Base-by-base conservation (phyloP, 805 yeast genomes). In the Ogataea glucozyma region DNA sequence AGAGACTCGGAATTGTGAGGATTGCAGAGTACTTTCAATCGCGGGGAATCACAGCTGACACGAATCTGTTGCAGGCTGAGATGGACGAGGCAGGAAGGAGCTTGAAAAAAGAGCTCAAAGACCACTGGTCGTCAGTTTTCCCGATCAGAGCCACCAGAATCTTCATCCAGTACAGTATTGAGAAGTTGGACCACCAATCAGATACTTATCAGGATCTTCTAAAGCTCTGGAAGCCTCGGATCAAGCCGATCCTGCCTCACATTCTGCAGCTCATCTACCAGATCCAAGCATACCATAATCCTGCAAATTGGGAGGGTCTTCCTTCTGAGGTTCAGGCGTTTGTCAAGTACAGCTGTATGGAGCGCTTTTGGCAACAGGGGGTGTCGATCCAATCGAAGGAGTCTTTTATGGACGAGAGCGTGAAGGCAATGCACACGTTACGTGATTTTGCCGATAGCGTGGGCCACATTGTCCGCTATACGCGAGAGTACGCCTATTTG, bases 331-430 rank as follows among this genome's bases (percentile, higher is more conserved):
- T 93, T 1, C 96, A 88, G 61, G 74, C 91, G 1, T 91, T 95
- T 70, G 96, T 91, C n/a, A 77, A 78, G 51, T 84, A 88, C 55
- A 84, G 95, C 47, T 85, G 95, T 38, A 81, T 83, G 60, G 99
- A 93, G 67, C 73, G 98, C 56, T 93, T 93, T 62, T 93, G 99
- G 99, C 98, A 95, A 60, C 95, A 89, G 47, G 99, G 99, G 13
- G 95, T 95, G 17, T 87, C 97, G 1, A 85, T 87, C 44, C 96
- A 93, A 65, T 82, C 96, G 2, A 85, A 88, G 56, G 98, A 93
- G 60, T 89, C 93, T 24, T 95, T 93, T 53, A 83, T 93, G 49
- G 96, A 87, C 60, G 98, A 93, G 60, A 89, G 83, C 56, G 95
- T 88, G 44, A 88, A 85, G 60, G 98, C 99, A 0, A 88, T 93